Conservation (phyloP, 2,329 filamentous ascomycete genomes). For the Geosmithia flava region DNA sequence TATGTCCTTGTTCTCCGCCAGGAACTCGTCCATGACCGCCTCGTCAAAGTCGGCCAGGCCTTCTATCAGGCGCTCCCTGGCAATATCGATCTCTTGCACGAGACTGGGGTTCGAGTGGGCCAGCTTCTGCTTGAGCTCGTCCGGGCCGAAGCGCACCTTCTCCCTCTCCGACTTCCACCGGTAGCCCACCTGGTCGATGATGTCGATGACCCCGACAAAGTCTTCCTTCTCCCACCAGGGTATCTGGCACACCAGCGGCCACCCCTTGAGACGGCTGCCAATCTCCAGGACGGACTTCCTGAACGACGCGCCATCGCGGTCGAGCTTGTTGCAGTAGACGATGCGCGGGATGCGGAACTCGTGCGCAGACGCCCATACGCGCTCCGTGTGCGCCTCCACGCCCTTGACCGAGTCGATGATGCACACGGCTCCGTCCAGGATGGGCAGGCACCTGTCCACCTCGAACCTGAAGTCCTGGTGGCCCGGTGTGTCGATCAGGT, state of each 20-base stretch:
- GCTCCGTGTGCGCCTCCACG: constrained; percentile 93
- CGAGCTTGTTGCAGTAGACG: constrained; percentile 68
- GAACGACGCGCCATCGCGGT: constrained; percentile 69
- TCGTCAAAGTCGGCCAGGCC: constrained; percentile 83
- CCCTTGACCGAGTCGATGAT: constrained; percentile 87
- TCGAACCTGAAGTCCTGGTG: constrained; percentile 98
- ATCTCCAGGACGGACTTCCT: constrained; percentile 77
- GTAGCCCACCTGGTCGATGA: constrained; percentile 62
- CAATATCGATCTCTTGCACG: constrained; percentile 58
- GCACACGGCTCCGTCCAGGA: constrained; percentile 84
- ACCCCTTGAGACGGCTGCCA: constrained; percentile 63
- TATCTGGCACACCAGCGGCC: constrained; percentile 87
- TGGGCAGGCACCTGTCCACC: constrained; percentile 77
- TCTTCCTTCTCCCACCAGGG: constrained; percentile 83
- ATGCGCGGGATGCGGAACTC: constrained; percentile 74
- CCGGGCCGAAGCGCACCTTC: constrained; percentile 20
- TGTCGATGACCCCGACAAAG: constrained; percentile 76
- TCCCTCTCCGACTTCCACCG: constrained; percentile 46
- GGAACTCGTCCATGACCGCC: constrained; percentile 69
- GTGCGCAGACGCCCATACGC: constrained; percentile 87
- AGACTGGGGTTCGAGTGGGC: constrained; percentile 32
- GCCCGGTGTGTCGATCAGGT: constrained; percentile 90
- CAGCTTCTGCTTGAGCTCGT: constrained; percentile 26
- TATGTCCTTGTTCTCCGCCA: constrained; percentile 65
- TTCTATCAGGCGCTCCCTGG: constrained; percentile 69